Evolutionary conservation across 306 rosid genomes (phyloP).

Genomic region (Lathyrus oleraceus): DNA sequence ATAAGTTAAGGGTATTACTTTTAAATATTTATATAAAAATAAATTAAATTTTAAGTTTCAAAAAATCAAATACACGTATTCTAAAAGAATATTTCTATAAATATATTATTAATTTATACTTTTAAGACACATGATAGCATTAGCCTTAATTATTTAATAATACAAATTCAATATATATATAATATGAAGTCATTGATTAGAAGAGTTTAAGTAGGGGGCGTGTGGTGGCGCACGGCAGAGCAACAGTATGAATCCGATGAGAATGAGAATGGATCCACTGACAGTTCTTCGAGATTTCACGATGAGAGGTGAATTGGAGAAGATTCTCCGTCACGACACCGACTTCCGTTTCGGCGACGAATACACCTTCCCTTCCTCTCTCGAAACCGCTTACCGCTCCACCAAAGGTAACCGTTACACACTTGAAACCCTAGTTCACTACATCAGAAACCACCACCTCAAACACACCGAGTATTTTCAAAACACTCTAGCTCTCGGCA

Average conservation of each 20-base stretch:
- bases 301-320: conserved; percentile 81
- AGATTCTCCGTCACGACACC: conserved; percentile 54
- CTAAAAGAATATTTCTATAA: too few species aligned
- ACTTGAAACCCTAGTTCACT: conserved; percentile 90
- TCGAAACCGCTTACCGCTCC: conserved; percentile 82
- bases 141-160: too few species aligned
- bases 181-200: too few species aligned
- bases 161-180: too few species aligned
- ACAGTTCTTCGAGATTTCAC: conserved; percentile 91
- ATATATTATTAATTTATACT: too few species aligned
- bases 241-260: background rate
- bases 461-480: conserved; percentile 91
- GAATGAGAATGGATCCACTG: conserved; percentile 75
- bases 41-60: too few species aligned
- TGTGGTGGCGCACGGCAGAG: background rate
- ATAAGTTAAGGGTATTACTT: too few species aligned
- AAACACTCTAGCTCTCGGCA: conserved; percentile 69
- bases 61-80: too few species aligned
- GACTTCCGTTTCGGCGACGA: conserved; percentile 88
- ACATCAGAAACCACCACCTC: conserved; percentile 69
- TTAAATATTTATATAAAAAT: too few species aligned
- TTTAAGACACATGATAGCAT: too few species aligned
- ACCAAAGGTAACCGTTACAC: conserved; percentile 90
- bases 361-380: conserved; percentile 67
- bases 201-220: background rate